Evolutionary conservation across 345 rosid species (phyloP).

Genomic region (Aethionema arabicum): DNA sequence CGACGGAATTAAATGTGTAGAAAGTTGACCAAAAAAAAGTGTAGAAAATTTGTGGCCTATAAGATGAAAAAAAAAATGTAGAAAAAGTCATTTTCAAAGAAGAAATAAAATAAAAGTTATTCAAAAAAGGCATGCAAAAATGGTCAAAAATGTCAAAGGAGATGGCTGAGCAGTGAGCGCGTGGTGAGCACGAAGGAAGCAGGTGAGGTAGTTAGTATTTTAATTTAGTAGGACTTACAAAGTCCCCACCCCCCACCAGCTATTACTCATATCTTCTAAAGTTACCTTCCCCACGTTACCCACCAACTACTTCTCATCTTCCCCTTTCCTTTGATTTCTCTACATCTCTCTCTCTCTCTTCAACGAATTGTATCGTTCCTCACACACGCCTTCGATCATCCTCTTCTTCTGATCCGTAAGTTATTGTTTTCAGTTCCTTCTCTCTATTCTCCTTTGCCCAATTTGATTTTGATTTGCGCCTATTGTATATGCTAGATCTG

Average conservation of each 20-base stretch:
- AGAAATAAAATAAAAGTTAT: neutral
- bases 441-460: neutral
- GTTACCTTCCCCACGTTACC: constrained; percentile 17
- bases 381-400: constrained; percentile 35
- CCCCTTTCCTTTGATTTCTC: constrained; percentile 1
- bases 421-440: neutral
- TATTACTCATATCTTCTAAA: neutral
- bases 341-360: constrained; percentile 11
- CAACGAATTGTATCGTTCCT: constrained; percentile 20
- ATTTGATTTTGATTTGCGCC: constrained; percentile 4
- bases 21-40: no score
- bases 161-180: constrained; percentile 25
- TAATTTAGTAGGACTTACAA: no score
- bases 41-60: constrained; percentile 5
- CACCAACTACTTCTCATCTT: constrained; percentile 24
- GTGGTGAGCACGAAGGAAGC: constrained; percentile 34
- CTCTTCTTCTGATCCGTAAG: constrained; percentile 25
- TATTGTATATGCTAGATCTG: constrained; percentile 23
- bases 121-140: constrained; percentile 35
- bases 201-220: neutral
- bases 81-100: constrained; percentile 23
- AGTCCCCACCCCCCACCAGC: constrained; percentile 1
- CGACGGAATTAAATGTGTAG: no score
- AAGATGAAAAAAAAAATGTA: constrained; percentile 3
- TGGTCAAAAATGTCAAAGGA: constrained; percentile 23